A percentile compares a stretch with the other conserved stretches of the same genome.
These are phyloP conservation scores for Sclerotinia nivalis DNA, from an alignment of 2,329 filamentous ascomycete species.

Conservation along the genomic window DNA sequence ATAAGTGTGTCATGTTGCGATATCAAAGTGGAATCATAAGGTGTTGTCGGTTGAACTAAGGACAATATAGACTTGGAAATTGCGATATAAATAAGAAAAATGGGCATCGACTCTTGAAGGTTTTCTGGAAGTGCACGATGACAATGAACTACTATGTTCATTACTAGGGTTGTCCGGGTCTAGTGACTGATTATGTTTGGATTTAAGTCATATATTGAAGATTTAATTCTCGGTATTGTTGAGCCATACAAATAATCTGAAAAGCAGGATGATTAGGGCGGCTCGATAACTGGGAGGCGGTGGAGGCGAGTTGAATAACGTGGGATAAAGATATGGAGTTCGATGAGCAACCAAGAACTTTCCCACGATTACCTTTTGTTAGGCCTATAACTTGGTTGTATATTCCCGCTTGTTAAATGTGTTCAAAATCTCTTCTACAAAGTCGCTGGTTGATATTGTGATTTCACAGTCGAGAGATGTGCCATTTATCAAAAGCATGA, in stretches of 20 bases:
- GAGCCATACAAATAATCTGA: no score
- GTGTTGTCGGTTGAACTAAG: no score
- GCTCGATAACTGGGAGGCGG: no score
- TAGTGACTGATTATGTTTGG: not conserved
- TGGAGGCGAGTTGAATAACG: not conserved
- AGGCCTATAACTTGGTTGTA: no score
- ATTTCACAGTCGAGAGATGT: not conserved
- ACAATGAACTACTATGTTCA: not conserved
- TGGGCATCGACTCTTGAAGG: no score
- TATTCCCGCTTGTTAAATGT: not conserved
- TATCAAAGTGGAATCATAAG: not conserved
- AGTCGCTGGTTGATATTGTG: not conserved
- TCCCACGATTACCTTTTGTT: not conserved
- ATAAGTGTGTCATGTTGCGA: no score
- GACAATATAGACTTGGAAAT: no score
- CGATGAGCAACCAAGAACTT: no score
- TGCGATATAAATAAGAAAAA: no score
- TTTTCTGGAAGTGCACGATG: rapidly evolving
- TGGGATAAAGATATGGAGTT: not conserved
- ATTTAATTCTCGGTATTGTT: no score
- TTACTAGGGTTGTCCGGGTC: not conserved
- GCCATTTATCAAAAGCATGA: not conserved
- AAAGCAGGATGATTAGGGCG: no score
- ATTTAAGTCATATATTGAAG: not conserved
- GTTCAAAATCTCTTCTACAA: not conserved